A percentile compares a stretch with the other conserved stretches of the same genome.
phyloP scores from a whole-genome alignment of 306 rosid species.

The Rosa chinensis region DNA sequence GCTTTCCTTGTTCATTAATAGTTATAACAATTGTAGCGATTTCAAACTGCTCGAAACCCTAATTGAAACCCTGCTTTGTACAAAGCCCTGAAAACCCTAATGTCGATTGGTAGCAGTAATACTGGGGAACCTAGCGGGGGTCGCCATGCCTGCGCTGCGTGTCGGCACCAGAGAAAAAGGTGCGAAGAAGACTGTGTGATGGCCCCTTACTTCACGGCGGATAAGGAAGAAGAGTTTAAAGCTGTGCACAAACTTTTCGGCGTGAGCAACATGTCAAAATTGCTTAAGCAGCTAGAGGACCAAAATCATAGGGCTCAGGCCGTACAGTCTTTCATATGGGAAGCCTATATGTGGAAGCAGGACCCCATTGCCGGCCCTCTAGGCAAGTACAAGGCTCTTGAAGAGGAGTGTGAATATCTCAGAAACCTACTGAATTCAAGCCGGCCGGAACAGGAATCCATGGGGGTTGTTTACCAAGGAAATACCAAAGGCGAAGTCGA shows the following conservation, averaged over 20 bases:
- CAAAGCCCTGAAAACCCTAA: slow-evolving; percentile 1
- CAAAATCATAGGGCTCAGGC: background rate
- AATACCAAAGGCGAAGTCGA: background rate
- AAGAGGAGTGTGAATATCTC: background rate
- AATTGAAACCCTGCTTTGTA: background rate
- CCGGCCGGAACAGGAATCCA: background rate
- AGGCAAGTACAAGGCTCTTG: background rate
- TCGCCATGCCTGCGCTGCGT: slow-evolving; percentile 21
- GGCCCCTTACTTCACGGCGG: slow-evolving; percentile 24
- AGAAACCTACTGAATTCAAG: background rate
- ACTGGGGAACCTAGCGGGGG: background rate
- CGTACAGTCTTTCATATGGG: slow-evolving; percentile 27
- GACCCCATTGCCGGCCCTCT: slow-evolving; percentile 20
- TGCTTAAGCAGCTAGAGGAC: background rate
- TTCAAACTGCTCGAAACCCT: background rate
- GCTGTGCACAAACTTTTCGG: slow-evolving; percentile 20
- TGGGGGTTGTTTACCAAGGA: background rate
- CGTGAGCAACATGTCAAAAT: slow-evolving; percentile 14
- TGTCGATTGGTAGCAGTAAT: background rate
- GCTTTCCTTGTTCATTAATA: background rate
- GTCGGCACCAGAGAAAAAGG: slow-evolving; percentile 29
- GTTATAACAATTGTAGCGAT: background rate
- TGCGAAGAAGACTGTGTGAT: slow-evolving; percentile 18
- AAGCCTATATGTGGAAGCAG: slow-evolving; percentile 21
- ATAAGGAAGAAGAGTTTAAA: background rate